Percentiles rank a stretch among this genome's conserved stretches.
These are phyloP conservation scores for Agrostemma githago DNA, from an alignment of 148 eudicot genomes.

Conservation along the genomic window DNA sequence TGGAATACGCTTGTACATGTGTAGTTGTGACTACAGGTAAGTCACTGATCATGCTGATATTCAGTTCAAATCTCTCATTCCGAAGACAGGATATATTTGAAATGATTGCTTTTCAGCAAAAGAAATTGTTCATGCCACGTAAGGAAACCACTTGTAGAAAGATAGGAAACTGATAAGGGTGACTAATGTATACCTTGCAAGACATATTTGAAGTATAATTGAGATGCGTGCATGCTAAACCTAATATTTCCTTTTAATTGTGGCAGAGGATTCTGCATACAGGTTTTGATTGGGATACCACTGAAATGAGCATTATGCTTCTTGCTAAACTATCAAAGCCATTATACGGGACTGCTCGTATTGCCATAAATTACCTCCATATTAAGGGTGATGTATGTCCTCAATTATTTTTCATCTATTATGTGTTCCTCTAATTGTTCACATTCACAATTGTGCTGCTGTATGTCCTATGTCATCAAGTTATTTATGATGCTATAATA, in stretches of 20 bases:
- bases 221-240: background rate
- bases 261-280: slow-evolving; percentile 65
- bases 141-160: background rate
- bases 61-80: background rate
- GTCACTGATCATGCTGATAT: background rate
- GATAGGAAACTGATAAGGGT: background rate
- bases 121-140: background rate
- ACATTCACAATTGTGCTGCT: background rate
- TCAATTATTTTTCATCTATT: background rate
- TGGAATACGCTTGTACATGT: background rate
- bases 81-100: background rate
- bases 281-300: slow-evolving; percentile 89
- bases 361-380: slow-evolving; percentile 71
- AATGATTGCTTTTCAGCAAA: background rate
- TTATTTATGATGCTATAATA: background rate
- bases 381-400: slow-evolving; percentile 96
- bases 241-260: slow-evolving; percentile 5
- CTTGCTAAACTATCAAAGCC: slow-evolving; percentile 88
- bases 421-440: background rate
- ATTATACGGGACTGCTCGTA: slow-evolving; percentile 87
- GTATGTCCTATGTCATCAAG: slow-evolving; percentile 5
- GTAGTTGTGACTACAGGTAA: background rate
- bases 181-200: background rate
- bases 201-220: background rate
- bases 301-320: slow-evolving; percentile 75